Conservation (phyloP, 2,329 filamentous ascomycete species). For the Graphilbum fragrans region DNA sequence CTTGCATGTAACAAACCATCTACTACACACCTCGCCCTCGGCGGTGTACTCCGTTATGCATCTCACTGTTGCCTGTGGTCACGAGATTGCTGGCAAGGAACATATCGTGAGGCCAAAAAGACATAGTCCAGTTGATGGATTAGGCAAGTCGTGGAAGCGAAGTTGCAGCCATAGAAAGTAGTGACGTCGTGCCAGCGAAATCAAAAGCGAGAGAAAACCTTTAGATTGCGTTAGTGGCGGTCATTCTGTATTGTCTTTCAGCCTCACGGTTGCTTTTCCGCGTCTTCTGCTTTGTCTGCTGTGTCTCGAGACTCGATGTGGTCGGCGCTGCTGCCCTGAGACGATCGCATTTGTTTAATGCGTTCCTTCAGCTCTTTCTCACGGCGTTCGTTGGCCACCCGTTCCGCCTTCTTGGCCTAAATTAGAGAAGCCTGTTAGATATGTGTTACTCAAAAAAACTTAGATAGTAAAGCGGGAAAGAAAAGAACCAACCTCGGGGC, state of each 20-base stretch:
- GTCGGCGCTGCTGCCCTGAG: conserved; percentile 26
- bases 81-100: too few relatives aligned
- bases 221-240: not conserved
- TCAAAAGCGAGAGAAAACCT: too few relatives aligned
- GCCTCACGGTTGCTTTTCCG: too few relatives aligned
- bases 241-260: not conserved
- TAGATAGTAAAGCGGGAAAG: not conserved
- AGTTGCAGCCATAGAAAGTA: too few relatives aligned
- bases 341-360: conserved; percentile 44
- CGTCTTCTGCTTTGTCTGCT: not conserved
- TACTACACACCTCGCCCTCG: not conserved
- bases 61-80: too few relatives aligned
- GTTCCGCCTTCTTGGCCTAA: conserved; percentile 22
- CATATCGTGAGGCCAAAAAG: too few relatives aligned
- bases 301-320: conserved; percentile 8
- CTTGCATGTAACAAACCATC: not conserved
- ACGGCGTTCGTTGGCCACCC: conserved; percentile 30
- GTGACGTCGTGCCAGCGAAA: too few relatives aligned
- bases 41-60: too few relatives aligned
- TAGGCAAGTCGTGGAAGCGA: too few relatives aligned
- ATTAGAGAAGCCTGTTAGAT: not conserved
- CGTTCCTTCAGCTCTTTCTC: conserved; percentile 39
- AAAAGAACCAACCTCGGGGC: not conserved
- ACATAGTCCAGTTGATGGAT: too few relatives aligned
- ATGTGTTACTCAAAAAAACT: not conserved